Evolutionary conservation across 495 filamentous ascomycete species (phyloP).

Genomic region (Cercophora newfieldiana): DNA sequence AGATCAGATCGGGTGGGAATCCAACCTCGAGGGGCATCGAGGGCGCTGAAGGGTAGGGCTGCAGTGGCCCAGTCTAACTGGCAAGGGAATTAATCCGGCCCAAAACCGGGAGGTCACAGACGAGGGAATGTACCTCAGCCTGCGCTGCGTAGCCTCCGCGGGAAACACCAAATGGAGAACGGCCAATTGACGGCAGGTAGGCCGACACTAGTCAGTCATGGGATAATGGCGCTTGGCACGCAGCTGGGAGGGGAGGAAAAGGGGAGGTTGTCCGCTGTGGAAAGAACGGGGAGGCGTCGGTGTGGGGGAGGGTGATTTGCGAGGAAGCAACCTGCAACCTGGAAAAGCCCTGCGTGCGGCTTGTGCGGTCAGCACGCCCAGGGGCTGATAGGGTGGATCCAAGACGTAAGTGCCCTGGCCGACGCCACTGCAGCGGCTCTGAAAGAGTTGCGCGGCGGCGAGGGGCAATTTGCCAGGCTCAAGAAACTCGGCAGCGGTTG

Average conservation of each 20-base stretch:
- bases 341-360: neutral
- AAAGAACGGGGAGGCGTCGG: neutral
- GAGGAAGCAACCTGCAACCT: neutral
- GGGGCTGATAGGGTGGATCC: neutral
- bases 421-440: neutral
- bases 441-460: neutral
- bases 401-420: neutral
- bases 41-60: constrained; percentile 9
- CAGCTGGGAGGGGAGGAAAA: neutral
- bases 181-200: constrained; percentile 13
- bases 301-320: constrained; percentile 4
- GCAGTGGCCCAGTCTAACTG: constrained; percentile 14
- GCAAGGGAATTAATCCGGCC: constrained; percentile 20
- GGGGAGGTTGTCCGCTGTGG: neutral
- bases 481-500: neutral
- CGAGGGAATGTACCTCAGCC: constrained; percentile 16
- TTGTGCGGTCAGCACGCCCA: constrained; percentile 7
- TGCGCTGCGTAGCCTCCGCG: neutral
- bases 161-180: constrained; percentile 10
- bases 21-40: neutral
- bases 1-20: constrained; percentile 17
- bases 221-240: constrained; percentile 13
- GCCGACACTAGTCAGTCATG: constrained; percentile 16
- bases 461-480: neutral
- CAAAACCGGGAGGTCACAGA: constrained; percentile 3